Evolutionary conservation across 768 basidiomycete species (phyloP), one percentile per base, ranked within the genome.

Genomic region (Pleurotus tuoliensis): DNA sequence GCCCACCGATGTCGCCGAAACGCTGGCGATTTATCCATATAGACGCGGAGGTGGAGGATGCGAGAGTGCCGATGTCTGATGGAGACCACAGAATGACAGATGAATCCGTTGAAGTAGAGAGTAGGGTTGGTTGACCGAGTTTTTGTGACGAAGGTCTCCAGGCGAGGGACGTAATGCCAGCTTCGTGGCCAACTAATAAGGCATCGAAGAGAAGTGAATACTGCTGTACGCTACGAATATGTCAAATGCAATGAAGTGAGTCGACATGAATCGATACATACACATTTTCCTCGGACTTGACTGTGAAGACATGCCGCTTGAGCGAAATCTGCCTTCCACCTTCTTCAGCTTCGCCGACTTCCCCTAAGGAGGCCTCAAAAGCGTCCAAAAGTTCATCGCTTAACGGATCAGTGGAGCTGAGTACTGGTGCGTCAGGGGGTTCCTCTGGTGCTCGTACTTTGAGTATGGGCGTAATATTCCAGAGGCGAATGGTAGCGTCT

Each of bases 51-150:
- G 67, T 73, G 34, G 76, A 63, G 61, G 70, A 55, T 56, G 71
- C 54, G 56, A 72, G 57, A 47, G 66, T 60, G 57, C 73, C 59
- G 11, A 81, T 70, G 7, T 77, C 71, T 0, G 91, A 86, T 1
- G 92, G 92, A 2, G 90, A 87, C 97, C 97, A 99, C 52, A 98
- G 71, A 58, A 98, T 98, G 24, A 98, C 68, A 6, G 95, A 98
- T 16, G 95, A 96, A 70, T 99, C 97, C 1, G 92, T 88, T 0
- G 97, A 96, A 4, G 93, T 89, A 9, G 94, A 95, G n/a, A 98
- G 76, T 5, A 98, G 79, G 0, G 83, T 86, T 3, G 78, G 78
- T 24, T 13, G 13, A 4, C 39, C 51, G 1, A 62, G 61, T 1
- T 61, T 45, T 5, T 58, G 37, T 12, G 55, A 39, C 20, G 66